Conservation (phyloP, 192 early-diverging fungal genomes). For the Backusella tuberculispora region DNA sequence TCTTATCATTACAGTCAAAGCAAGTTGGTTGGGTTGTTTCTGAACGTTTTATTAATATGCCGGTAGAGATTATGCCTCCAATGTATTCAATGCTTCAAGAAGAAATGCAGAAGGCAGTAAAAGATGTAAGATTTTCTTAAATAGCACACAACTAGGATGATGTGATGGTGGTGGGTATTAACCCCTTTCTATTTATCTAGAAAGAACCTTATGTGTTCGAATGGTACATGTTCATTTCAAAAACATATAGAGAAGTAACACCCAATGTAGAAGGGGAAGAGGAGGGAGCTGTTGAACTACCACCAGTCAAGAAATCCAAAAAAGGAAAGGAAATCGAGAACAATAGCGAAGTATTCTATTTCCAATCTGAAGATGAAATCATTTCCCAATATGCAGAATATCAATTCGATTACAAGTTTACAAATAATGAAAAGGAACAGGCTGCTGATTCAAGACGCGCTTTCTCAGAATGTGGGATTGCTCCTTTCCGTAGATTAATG, state of each 20-base stretch:
- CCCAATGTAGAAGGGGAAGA: slow-evolving; percentile 61
- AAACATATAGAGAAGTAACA: slow-evolving; percentile 82
- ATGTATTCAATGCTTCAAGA: slow-evolving; percentile 91
- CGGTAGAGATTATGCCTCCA: slow-evolving; percentile 86
- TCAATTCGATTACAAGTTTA: slow-evolving; percentile 83
- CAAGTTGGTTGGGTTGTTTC: slow-evolving; percentile 74
- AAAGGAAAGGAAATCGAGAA: slow-evolving; percentile 18
- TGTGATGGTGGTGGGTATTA: background rate
- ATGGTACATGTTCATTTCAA: slow-evolving; percentile 79
- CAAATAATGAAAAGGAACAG: slow-evolving; percentile 60
- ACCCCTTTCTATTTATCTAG: slow-evolving; percentile 34
- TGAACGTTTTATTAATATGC: slow-evolving; percentile 96
- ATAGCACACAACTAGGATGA: background rate
- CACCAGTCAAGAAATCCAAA: slow-evolving; percentile 48
- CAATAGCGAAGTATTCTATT: slow-evolving; percentile 61
- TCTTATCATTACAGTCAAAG: slow-evolving; percentile 39
- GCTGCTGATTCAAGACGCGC: slow-evolving; percentile 76
- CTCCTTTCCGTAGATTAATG: slow-evolving; percentile 69
- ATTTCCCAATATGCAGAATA: slow-evolving; percentile 75
- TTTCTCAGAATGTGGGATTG: slow-evolving; percentile 87
- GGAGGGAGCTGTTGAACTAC: slow-evolving; percentile 32
- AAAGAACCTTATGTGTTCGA: slow-evolving; percentile 79
- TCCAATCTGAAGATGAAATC: slow-evolving; percentile 94
- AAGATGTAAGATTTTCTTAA: slow-evolving; percentile 54
- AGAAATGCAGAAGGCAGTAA: slow-evolving; percentile 77